A percentile compares a stretch with the other conserved stretches of the same genome.
These are phyloP conservation scores for Stephania japonica DNA, from an alignment of 164 flowering plant species.

Conservation along the genomic window DNA sequence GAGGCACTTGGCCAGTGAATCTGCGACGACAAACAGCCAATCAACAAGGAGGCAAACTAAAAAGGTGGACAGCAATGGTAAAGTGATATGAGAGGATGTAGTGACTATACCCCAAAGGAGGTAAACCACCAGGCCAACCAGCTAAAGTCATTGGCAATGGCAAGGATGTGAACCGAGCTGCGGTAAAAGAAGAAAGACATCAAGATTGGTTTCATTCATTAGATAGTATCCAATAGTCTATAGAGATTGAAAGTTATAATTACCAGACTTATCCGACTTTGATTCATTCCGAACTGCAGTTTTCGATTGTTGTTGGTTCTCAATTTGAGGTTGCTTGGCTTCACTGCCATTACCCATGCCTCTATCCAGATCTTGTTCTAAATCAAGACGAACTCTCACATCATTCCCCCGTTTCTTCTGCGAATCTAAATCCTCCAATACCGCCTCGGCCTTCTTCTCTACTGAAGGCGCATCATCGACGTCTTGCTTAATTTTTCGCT, in stretches of 20 bases:
- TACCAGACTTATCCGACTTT: conserved; percentile 56
- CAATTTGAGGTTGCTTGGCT: conserved; percentile 15
- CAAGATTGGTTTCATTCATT: not conserved
- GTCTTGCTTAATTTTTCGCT: conserved; percentile 21
- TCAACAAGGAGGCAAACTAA: conserved; percentile 1
- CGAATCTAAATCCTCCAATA: conserved; percentile 30
- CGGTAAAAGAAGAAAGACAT: not conserved
- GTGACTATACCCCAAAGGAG: conserved; percentile 67
- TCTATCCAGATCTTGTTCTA: conserved; percentile 42
- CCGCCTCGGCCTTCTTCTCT: conserved; percentile 26
- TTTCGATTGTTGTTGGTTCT: conserved; percentile 19
- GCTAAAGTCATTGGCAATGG: conserved; percentile 59
- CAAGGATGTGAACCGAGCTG: conserved; percentile 55
- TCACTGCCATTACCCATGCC: conserved; percentile 25
- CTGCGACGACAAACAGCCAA: conserved; percentile 32
- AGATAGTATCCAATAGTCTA: too few relatives aligned
- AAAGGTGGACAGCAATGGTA: not conserved
- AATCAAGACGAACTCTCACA: conserved; percentile 46
- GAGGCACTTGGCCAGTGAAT: conserved; percentile 49
- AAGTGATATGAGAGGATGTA: conserved; percentile 6
- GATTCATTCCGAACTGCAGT: conserved; percentile 23
- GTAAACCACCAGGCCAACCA: conserved; percentile 86
- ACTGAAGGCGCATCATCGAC: conserved; percentile 20
- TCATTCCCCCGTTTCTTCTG: conserved; percentile 25
- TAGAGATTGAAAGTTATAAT: not conserved